These are phyloP conservation scores for Trametes hirsuta DNA, from an alignment of 1,284 basidiomycete species.

Conservation along the genomic window DNA sequence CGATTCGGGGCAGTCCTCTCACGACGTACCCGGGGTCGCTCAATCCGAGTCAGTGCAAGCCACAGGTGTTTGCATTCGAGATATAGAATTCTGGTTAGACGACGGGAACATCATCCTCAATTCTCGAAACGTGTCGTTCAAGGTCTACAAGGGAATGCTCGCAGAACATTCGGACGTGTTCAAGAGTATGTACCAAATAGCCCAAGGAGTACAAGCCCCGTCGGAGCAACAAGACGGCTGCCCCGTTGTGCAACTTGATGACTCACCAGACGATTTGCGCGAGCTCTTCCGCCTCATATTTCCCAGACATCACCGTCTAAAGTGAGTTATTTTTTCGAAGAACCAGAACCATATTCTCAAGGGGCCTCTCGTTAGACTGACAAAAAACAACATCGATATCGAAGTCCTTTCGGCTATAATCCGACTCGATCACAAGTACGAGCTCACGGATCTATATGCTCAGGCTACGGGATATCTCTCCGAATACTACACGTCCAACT, in stretches of 20 bases:
- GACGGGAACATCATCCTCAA: slow-evolving; percentile 31
- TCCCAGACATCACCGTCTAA: background rate
- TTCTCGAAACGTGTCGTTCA: slow-evolving; percentile 21
- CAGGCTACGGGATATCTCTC: slow-evolving; percentile 8
- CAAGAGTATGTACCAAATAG: slow-evolving; percentile 16
- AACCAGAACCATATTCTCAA: background rate
- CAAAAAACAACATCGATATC: slow-evolving; percentile 2
- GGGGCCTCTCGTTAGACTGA: background rate
- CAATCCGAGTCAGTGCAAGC: too few relatives aligned
- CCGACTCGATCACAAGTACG: slow-evolving; percentile 21
- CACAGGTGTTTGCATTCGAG: background rate
- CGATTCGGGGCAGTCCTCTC: too few relatives aligned
- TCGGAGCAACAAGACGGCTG: background rate
- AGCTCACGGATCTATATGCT: slow-evolving; percentile 7
- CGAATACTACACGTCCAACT: slow-evolving; percentile 8
- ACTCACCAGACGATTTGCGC: slow-evolving; percentile 17
- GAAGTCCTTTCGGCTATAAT: slow-evolving; percentile 11
- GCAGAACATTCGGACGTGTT: slow-evolving; percentile 26
- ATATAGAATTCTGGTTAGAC: slow-evolving; percentile 25
- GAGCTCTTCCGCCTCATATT: slow-evolving; percentile 9
- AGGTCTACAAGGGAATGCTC: slow-evolving; percentile 27
- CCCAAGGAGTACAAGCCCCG: too few relatives aligned
- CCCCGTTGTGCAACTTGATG: slow-evolving; percentile 17
- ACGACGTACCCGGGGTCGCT: too few relatives aligned
- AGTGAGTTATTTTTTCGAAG: background rate